A percentile compares a stretch with the other conserved stretches of the same genome.
phyloP scores from a whole-genome alignment of 169 alveolate species.

The Plasmodium ovale region DNA sequence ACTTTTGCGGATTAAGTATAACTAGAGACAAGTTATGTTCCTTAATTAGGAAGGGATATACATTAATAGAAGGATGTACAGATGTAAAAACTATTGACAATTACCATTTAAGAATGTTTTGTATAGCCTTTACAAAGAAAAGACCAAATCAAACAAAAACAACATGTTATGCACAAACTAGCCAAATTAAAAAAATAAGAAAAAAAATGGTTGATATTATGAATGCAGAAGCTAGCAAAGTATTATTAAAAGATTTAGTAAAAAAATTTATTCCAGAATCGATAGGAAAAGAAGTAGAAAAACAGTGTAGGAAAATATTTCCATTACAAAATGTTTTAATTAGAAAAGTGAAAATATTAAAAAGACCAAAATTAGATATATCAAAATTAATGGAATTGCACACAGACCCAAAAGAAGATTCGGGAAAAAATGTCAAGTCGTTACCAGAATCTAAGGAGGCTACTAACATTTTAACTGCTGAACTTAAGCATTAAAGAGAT shows the following conservation, averaged over 20 bases:
- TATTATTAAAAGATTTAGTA: conserved; percentile 95
- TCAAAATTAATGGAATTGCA: conserved; percentile 92
- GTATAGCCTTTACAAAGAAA: conserved; percentile 97
- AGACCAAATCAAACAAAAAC: conserved; percentile 95
- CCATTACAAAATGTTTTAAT: conserved; percentile 97
- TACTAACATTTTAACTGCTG: conserved; percentile 84
- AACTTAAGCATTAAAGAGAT: conserved; percentile 69
- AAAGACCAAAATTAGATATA: conserved; percentile 96
- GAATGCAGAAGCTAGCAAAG: conserved; percentile 94
- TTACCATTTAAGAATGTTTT: conserved; percentile 96
- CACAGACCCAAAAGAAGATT: conserved; percentile 90
- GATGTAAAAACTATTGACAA: conserved; percentile 98
- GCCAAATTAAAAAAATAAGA: conserved; percentile 96
- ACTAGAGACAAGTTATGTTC: conserved; percentile 98
- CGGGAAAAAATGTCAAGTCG: conserved; percentile 81
- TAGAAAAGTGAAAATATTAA: conserved; percentile 97
- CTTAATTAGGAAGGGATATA: conserved; percentile 96
- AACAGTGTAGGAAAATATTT: conserved; percentile 95
- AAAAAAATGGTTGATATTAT: conserved; percentile 97
- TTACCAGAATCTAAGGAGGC: conserved; percentile 86
- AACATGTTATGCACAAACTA: conserved; percentile 96
- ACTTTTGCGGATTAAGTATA: conserved; percentile 97
- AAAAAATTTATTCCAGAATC: conserved; percentile 96
- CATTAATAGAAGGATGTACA: conserved; percentile 97
- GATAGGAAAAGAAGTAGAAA: conserved; percentile 96